Conservation (phyloP, 257 asterid species). For the Ocimum tenuiflorum region DNA sequence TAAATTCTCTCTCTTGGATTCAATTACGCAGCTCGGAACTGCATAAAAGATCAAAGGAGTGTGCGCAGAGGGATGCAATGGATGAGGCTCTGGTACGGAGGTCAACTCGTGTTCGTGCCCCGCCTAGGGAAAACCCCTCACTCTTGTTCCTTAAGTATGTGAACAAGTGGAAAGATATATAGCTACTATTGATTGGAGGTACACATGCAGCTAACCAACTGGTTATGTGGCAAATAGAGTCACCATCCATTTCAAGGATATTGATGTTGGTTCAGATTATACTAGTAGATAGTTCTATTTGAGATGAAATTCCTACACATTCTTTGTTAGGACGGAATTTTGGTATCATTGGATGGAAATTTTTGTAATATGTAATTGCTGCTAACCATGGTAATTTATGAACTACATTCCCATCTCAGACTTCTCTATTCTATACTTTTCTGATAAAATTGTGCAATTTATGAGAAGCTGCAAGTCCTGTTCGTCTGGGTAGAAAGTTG, state of each 20-base stretch:
- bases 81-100: constrained; percentile 80
- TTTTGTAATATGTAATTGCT: constrained; percentile 23
- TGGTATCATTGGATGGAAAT: constrained; percentile 20
- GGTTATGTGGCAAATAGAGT: constrained; percentile 18
- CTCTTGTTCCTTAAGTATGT: constrained; percentile 77
- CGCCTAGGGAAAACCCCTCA: constrained; percentile 62
- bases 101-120: constrained; percentile 90
- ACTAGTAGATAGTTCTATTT: constrained; percentile 18
- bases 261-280: constrained; percentile 20
- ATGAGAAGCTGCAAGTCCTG: no score
- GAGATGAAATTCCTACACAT: constrained; percentile 25
- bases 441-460: no score
- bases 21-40: constrained; percentile 48
- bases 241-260: constrained; percentile 17
- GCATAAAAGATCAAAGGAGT: constrained; percentile 60
- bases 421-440: no score
- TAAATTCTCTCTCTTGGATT: background rate
- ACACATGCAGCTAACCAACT: constrained; percentile 24
- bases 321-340: constrained; percentile 36
- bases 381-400: background rate
- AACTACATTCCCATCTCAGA: background rate
- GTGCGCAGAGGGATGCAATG: constrained; percentile 33
- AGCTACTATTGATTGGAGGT: constrained; percentile 23
- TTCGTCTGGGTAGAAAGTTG: no score
- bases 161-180: constrained; percentile 74